Percentiles rank a stretch among this genome's conserved stretches.
Evolutionary conservation across 1,284 basidiomycete genomes (phyloP).

Genomic region (Naganishia sp.): DNA sequence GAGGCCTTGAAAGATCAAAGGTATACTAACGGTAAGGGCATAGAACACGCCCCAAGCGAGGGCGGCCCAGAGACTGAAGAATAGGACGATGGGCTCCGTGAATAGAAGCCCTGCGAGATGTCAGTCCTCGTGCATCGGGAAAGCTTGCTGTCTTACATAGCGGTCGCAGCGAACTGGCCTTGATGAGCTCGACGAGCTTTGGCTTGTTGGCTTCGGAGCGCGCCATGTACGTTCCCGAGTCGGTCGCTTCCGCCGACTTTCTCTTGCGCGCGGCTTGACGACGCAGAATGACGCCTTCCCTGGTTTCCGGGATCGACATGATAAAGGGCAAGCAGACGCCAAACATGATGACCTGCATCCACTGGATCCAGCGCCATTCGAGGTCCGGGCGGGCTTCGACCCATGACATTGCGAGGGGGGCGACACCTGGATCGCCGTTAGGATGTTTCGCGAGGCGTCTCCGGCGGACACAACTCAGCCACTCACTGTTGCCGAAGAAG

Average conservation of each 20-base stretch:
- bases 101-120: conserved; percentile 60
- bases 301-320: conserved; percentile 49
- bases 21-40: conserved; percentile 67
- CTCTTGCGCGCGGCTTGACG: conserved; percentile 44
- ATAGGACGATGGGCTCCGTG: conserved; percentile 73
- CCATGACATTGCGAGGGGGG: conserved; percentile 68
- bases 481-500: conserved; percentile 18
- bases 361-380: conserved; percentile 79
- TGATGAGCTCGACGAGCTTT: conserved; percentile 43
- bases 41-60: conserved; percentile 77
- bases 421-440: conserved; percentile 67
- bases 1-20: conserved; percentile 63
- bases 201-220: conserved; percentile 49
- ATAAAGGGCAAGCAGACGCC: conserved; percentile 45
- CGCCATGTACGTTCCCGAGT: conserved; percentile 50
- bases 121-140: not conserved
- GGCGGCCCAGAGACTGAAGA: conserved; percentile 74
- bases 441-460: conserved; percentile 64
- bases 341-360: conserved; percentile 64
- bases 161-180: conserved; percentile 43
- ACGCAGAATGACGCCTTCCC: conserved; percentile 48
- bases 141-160: conserved; percentile 38
- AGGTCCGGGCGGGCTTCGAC: conserved; percentile 65
- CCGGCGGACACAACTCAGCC: no score
- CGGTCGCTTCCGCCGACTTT: conserved; percentile 35